phyloP scores from a whole-genome alignment of 2,329 filamentous ascomycete genomes.

The Pyricularia grisea region DNA sequence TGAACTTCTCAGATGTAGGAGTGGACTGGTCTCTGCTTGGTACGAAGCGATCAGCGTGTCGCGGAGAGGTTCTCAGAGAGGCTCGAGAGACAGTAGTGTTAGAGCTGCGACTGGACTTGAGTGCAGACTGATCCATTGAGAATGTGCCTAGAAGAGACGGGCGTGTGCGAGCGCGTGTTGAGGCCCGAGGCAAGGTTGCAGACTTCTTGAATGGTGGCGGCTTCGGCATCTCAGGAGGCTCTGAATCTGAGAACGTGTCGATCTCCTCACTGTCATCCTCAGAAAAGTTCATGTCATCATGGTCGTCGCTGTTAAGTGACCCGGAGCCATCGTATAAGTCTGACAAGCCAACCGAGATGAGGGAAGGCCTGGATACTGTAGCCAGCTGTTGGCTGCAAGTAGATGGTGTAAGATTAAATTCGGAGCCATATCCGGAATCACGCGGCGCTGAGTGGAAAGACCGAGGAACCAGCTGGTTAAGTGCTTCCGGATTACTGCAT shows the following conservation, averaged over 20 bases:
- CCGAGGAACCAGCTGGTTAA: not conserved
- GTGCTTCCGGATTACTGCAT: not conserved
- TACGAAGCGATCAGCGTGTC: constrained; percentile 39
- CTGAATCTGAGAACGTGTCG: not conserved
- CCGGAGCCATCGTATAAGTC: constrained; percentile 9
- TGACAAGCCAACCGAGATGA: not conserved
- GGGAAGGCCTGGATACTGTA: not conserved
- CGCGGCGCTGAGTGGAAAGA: constrained; percentile 1
- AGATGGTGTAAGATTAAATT: not conserved
- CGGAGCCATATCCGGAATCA: constrained; percentile 13
- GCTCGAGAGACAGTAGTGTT: constrained; percentile 8
- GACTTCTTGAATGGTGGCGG: not conserved
- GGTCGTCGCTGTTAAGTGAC: not conserved
- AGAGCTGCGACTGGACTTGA: constrained; percentile 11
- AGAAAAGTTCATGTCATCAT: not conserved
- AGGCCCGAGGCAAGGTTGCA: constrained; percentile 3
- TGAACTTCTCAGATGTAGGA: constrained; percentile 32
- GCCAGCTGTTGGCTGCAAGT: not conserved
- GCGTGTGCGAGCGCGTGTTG: not conserved
- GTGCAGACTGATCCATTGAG: not conserved
- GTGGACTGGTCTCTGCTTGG: constrained; percentile 27
- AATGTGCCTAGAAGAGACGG: not conserved
- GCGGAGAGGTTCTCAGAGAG: constrained; percentile 9
- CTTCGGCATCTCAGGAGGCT: not conserved
- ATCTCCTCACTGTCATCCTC: not conserved